Evolutionary conservation across 352 stramenopile species (phyloP).

Genomic region (Globisporangium polare): DNA sequence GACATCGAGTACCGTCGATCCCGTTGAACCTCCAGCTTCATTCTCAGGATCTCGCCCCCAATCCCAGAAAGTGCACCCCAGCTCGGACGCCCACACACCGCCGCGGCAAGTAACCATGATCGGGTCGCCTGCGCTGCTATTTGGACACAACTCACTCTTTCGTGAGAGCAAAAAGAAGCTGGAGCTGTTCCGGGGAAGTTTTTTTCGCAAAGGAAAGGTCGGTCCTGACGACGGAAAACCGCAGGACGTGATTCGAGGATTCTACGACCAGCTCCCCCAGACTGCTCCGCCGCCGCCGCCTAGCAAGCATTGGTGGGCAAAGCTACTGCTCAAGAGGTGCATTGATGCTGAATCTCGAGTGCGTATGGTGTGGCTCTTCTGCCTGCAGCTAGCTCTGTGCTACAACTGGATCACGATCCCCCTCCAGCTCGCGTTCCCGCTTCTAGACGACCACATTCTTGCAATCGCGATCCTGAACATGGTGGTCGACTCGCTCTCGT

Average conservation of each 20-base stretch:
- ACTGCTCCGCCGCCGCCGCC: constrained; percentile 14
- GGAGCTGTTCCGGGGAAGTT: constrained; percentile 25
- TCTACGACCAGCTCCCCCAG: constrained; percentile 45
- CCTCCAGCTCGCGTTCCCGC: constrained; percentile 42
- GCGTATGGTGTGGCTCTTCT: constrained; percentile 46
- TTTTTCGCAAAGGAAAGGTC: constrained; percentile 26
- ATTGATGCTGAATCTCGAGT: constrained; percentile 34
- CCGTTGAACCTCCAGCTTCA: not conserved
- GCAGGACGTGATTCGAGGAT: constrained; percentile 47
- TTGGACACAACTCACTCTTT: constrained; percentile 14
- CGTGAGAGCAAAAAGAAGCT: constrained; percentile 21
- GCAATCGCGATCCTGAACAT: constrained; percentile 30
- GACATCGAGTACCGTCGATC: not conserved
- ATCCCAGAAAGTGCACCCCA: not conserved
- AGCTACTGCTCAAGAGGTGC: constrained; percentile 27
- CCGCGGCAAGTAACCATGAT: not conserved
- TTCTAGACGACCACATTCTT: constrained; percentile 27
- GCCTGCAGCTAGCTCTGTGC: constrained; percentile 31
- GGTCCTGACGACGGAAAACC: constrained; percentile 20
- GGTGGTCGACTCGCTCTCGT: constrained; percentile 31
- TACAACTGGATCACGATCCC: constrained; percentile 58
- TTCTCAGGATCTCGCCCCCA: not conserved
- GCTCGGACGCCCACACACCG: not conserved
- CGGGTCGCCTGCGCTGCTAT: not conserved
- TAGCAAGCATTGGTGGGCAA: constrained; percentile 29